Conservation (phyloP, 192 early-diverging fungal genomes). For the Fimicolochytrium jonesii region DNA sequence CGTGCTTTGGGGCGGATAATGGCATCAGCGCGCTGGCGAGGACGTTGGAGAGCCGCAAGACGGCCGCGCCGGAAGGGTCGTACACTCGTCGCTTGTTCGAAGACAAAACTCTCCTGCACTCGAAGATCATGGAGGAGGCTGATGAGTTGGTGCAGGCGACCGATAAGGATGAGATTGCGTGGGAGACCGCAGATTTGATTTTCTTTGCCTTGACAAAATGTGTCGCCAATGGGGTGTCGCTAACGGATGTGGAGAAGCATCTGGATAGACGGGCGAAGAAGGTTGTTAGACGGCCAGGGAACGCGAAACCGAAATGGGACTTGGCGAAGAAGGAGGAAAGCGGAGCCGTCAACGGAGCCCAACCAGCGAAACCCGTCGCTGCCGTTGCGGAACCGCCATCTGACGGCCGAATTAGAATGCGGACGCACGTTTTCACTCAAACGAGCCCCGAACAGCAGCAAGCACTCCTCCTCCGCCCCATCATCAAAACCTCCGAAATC, state of each 20-base stretch:
- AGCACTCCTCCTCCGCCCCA: constrained; percentile 80
- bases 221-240: constrained; percentile 69
- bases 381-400: constrained; percentile 20
- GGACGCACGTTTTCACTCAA: constrained; percentile 51
- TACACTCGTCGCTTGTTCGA: constrained; percentile 88
- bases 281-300: constrained; percentile 80
- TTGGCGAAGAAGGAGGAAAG: background rate
- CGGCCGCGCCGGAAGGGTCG: constrained; percentile 76
- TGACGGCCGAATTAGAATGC: constrained; percentile 63
- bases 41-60: constrained; percentile 63
- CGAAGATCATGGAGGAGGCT: constrained; percentile 97
- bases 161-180: constrained; percentile 74
- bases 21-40: constrained; percentile 74
- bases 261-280: constrained; percentile 79
- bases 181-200: constrained; percentile 93
- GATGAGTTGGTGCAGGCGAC: constrained; percentile 83
- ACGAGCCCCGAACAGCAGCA: constrained; percentile 48
- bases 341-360: background rate
- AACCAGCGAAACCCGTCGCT: constrained; percentile 6
- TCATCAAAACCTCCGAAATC: constrained; percentile 88
- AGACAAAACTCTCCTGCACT: constrained; percentile 70
- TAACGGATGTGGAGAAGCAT: constrained; percentile 83
- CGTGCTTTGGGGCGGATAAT: constrained; percentile 80
- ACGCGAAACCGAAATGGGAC: constrained; percentile 77
- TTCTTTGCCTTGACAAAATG: constrained; percentile 94